Base-by-base conservation (phyloP, 78 protist genomes). In the Tieghemostelium lacteum region DNA sequence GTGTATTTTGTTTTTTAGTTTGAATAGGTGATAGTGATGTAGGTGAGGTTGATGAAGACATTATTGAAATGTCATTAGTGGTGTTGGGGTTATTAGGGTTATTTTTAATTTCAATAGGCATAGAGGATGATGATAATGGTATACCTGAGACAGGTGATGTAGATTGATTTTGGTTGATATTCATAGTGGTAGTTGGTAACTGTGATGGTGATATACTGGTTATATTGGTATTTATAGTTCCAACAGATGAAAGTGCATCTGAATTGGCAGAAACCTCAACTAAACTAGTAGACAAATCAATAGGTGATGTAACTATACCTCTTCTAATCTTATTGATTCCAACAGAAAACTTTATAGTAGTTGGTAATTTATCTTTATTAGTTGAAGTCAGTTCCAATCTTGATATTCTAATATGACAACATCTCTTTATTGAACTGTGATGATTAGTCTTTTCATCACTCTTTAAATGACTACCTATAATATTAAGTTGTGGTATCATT, bases 401-500 rank as follows among this genome's bases (percentile, higher is more conserved):
- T 26, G 89, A 83, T 40, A 83, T 83, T 42, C 78, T 50, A 42
- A 83, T 26, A 42, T 83, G 89, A 69, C 89, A 83, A 67, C 89
- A 83, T 69, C 89, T 49, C 40, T 58, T 83, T 42, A 83, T 63
- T 28, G 52, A 36, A 34, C 78, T 63, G 42, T 83, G 89, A 26
- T 83, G 89, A 58, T 55, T 83, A 20, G 89, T 69, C 31, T 83
- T 83, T 31, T 83, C 89, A 60, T 69, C 58, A 69, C 69, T 74
- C 36, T 83, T 83, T 37, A 83, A 42, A 64, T 76, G 73, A 66
- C 55, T 65, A 42, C 89, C 89, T 29, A 31, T 62, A 4, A 83
- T 16, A 24, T 40, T 83, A 8, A 69, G 29, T 69, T 83, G 73
- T 7, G 89, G 89, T 34, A 83, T 83, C 2, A 66, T 36, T 54